phyloP scores from a whole-genome alignment of 495 filamentous ascomycete genomes.

The Polyplosphaeria fusca region DNA sequence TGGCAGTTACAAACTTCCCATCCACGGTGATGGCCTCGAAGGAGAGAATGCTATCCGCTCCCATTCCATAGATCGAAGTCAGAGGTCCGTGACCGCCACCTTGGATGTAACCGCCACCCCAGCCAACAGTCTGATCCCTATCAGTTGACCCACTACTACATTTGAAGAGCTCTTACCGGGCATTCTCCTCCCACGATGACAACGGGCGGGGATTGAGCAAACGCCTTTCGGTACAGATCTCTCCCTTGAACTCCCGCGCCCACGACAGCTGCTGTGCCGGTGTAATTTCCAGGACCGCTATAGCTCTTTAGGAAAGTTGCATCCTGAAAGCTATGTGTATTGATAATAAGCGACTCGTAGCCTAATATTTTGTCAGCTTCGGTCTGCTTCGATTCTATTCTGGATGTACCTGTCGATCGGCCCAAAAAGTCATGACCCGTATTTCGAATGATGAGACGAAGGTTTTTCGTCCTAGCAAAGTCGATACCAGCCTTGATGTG shows the following conservation, averaged over 20 bases:
- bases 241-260: constrained; percentile 50
- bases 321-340: constrained; percentile 30
- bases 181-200: constrained; percentile 33
- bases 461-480: constrained; percentile 25
- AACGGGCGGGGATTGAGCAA: constrained; percentile 8
- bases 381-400: no score
- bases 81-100: constrained; percentile 30
- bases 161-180: constrained; percentile 4
- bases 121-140: constrained; percentile 19
- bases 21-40: constrained; percentile 29
- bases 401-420: constrained; percentile 12
- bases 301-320: constrained; percentile 41
- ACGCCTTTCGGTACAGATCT: constrained; percentile 40
- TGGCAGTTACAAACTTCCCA: constrained; percentile 28
- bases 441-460: constrained; percentile 29
- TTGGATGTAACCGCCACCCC: constrained; percentile 27
- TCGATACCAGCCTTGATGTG: constrained; percentile 32
- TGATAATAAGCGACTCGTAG: constrained; percentile 26
- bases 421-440: constrained; percentile 37
- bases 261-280: constrained; percentile 47
- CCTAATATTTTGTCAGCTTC: no score
- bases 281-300: constrained; percentile 39
- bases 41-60: constrained; percentile 25
- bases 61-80: constrained; percentile 27
- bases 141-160: neutral